Percentiles rank a stretch among this genome's conserved stretches.
Conservation (phyloP, 495 filamentous ascomycete genomes). For the Penicillium angulare region DNA sequence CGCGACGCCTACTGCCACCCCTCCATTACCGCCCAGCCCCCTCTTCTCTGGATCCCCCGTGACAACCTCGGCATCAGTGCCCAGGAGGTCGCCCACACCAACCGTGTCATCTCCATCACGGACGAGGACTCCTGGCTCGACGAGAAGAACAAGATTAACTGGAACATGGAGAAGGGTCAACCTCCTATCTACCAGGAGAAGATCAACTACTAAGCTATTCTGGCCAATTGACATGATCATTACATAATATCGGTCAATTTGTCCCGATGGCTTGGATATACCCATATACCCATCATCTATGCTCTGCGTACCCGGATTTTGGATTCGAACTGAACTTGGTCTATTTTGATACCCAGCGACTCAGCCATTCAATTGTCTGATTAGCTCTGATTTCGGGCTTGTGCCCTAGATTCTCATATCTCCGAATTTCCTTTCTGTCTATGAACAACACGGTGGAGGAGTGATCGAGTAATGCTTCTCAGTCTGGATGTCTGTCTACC, state of each 20-base stretch:
- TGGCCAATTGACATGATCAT: too few species aligned
- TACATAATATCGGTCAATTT: too few species aligned
- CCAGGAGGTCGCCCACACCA: conserved; percentile 73
- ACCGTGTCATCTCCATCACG: conserved; percentile 71
- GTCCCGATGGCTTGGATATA: too few species aligned
- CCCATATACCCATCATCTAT: neutral
- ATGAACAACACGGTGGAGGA: too few species aligned
- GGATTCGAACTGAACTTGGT: conserved; percentile 7
- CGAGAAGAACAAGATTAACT: conserved; percentile 74
- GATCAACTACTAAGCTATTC: conserved; percentile 44
- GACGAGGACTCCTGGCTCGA: conserved; percentile 81
- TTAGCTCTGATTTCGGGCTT: neutral
- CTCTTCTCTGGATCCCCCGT: conserved; percentile 80
- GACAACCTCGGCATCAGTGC: conserved; percentile 72
- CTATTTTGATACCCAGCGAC: conserved; percentile 26
- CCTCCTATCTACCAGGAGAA: conserved; percentile 82
- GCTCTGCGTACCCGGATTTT: neutral
- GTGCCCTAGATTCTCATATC: neutral
- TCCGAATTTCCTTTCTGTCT: conserved; percentile 2
- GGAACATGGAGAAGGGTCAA: conserved; percentile 67
- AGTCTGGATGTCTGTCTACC: too few species aligned
- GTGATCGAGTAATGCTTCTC: too few species aligned
- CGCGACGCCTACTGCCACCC: conserved; percentile 78
- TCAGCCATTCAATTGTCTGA: conserved; percentile 3
- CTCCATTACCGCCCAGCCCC: conserved; percentile 58